Evolutionary conservation across 192 early-diverging fungal species (phyloP).

Genomic region (Phlyctochytrium bullatum): DNA sequence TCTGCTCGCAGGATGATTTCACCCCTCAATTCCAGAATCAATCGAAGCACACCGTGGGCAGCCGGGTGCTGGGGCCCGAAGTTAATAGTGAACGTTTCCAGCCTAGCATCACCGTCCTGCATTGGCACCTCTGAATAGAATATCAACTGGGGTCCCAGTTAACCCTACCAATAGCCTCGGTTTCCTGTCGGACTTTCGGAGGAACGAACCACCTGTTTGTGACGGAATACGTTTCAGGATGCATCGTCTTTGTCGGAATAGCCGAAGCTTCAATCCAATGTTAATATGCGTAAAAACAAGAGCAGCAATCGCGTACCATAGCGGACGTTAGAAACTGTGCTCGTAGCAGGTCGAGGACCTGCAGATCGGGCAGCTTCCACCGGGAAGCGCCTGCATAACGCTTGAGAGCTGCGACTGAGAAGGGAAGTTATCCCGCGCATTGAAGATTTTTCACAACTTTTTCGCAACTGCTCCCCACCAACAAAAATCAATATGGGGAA

Average conservation of each 20-base stretch:
- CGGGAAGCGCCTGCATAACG: no score
- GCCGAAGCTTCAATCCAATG: conserved; percentile 5
- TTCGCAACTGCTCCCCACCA: no score
- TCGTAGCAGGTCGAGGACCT: no score
- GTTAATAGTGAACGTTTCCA: conserved; percentile 93
- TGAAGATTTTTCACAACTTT: no score
- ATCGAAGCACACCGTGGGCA: conserved; percentile 91
- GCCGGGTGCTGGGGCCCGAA: conserved; percentile 99
- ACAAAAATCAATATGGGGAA: conserved; percentile 65
- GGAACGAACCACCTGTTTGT: conserved; percentile 55
- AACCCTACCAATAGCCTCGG: conserved; percentile 33
- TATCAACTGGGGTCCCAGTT: background rate
- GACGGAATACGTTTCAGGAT: conserved; percentile 41
- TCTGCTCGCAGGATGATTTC: conserved; percentile 91
- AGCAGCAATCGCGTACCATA: background rate
- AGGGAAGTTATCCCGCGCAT: no score
- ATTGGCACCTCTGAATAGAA: conserved; percentile 40
- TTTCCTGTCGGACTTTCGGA: conserved; percentile 46
- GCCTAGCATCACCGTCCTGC: conserved; percentile 42
- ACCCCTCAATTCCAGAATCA: conserved; percentile 92
- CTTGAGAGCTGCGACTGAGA: no score
- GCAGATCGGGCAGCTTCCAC: no score
- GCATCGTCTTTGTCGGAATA: conserved; percentile 24
- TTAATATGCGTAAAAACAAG: background rate
- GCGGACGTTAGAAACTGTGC: no score